phyloP scores from a whole-genome alignment of 305 asterid species.

The Rubia balearica region DNA sequence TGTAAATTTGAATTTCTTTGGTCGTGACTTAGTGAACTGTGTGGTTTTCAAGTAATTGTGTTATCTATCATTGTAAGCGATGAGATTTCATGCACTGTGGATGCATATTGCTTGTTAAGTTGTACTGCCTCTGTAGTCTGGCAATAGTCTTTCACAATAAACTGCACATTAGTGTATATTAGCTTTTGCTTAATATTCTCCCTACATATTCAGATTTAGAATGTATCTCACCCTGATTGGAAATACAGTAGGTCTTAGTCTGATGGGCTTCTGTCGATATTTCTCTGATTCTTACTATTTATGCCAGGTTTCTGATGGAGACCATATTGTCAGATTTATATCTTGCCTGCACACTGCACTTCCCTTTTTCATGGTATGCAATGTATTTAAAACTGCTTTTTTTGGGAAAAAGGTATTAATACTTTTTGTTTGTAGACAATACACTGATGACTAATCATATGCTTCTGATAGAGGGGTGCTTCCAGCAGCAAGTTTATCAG shows the following conservation, averaged over 20 bases:
- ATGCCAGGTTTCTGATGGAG: constrained; percentile 75
- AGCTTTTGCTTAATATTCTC: constrained; percentile 4
- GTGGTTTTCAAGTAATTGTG: not conserved
- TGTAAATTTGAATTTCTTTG: not conserved
- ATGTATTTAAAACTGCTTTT: not conserved
- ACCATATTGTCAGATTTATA: constrained; percentile 68
- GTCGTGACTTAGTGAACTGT: not conserved
- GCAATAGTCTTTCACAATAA: not conserved
- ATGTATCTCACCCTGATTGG: not conserved
- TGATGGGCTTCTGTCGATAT: constrained; percentile 6
- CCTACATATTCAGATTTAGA: not conserved
- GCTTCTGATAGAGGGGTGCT: constrained; percentile 69
- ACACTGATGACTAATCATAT: constrained; percentile 11
- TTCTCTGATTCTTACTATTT: constrained; percentile 5
- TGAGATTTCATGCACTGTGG: not conserved
- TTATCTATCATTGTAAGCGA: not conserved
- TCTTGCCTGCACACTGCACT: constrained; percentile 70
- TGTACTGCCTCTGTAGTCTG: not conserved
- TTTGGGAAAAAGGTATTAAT: not conserved
- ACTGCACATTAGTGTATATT: not conserved
- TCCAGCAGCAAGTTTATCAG: constrained; percentile 77
- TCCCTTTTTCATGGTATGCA: constrained; percentile 63
- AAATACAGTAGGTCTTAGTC: not conserved
- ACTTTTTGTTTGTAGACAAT: not conserved
- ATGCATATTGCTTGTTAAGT: not conserved